phyloP scores from a whole-genome alignment of 768 basidiomycete species.

The Pulveroboletus sp. region DNA sequence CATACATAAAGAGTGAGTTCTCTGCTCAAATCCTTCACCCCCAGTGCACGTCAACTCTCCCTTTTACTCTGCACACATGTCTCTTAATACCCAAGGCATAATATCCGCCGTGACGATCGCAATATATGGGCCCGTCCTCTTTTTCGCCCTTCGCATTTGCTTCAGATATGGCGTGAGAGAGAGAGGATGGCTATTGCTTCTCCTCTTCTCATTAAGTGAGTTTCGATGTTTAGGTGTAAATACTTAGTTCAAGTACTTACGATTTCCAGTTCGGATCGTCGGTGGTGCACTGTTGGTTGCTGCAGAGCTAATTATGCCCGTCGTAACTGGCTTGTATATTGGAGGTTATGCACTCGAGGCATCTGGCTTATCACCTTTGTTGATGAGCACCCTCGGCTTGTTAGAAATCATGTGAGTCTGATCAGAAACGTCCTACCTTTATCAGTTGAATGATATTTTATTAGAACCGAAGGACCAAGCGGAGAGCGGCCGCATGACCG shows the following conservation, averaged over 20 bases:
- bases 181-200: constrained; percentile 67
- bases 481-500: constrained; percentile 7
- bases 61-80: constrained; percentile 22
- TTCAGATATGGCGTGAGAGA: constrained; percentile 55
- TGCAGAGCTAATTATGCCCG: constrained; percentile 40
- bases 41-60: not conserved
- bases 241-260: constrained; percentile 1
- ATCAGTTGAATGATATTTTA: constrained; percentile 1
- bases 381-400: constrained; percentile 36
- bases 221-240: constrained; percentile 3
- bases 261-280: constrained; percentile 48
- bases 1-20: constrained; percentile 18
- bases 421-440: not conserved
- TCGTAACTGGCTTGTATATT: constrained; percentile 43
- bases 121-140: constrained; percentile 55
- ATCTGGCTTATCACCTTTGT: constrained; percentile 38
- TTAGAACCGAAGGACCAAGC: constrained; percentile 31
- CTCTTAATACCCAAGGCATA: constrained; percentile 41
- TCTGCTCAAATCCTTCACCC: constrained; percentile 1
- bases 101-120: constrained; percentile 58
- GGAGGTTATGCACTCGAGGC: constrained; percentile 46
- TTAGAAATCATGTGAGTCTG: constrained; percentile 33
- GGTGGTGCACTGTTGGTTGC: constrained; percentile 56
- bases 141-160: constrained; percentile 42
- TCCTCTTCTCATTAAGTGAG: constrained; percentile 56